Conservation (phyloP, 208 protist species). For the Acanthamoeba castellanii region DNA sequence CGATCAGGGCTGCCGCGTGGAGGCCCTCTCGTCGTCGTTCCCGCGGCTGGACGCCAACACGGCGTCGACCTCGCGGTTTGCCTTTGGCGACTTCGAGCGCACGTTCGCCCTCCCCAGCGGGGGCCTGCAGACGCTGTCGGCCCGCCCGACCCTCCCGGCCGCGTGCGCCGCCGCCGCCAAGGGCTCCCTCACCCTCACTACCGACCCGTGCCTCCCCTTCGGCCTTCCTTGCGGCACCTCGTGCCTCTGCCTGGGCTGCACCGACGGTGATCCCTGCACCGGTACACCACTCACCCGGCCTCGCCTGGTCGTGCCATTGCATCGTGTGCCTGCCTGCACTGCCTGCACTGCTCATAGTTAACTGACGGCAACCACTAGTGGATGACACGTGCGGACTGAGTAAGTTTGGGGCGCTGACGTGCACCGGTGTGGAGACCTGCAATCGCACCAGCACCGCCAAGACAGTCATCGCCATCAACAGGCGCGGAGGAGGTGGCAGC, state of each 20-base stretch:
- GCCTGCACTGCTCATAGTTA: neutral
- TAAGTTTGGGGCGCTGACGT: neutral
- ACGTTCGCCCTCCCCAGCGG: neutral
- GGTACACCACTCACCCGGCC: neutral
- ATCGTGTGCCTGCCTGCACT: too few relatives aligned
- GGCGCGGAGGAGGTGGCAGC: neutral
- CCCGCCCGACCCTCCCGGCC: neutral
- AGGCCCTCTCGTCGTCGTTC: neutral
- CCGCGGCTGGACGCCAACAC: neutral
- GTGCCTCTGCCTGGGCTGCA: neutral
- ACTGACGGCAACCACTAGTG: too few relatives aligned
- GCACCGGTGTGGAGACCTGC: neutral
- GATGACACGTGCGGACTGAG: neutral
- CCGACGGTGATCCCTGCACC: neutral
- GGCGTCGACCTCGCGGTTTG: neutral
- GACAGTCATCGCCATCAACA: neutral
- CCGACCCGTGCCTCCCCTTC: neutral
- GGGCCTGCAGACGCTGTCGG: neutral
- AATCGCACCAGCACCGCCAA: neutral
- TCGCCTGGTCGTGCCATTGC: too few relatives aligned
- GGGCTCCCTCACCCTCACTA: neutral
- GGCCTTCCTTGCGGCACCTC: neutral
- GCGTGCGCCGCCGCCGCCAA: neutral
- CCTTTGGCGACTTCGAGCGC: neutral
- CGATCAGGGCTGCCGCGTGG: neutral